Evolutionary conservation across 371 early-diverging fungal genomes (phyloP).

Genomic region (Mucor indicus): DNA sequence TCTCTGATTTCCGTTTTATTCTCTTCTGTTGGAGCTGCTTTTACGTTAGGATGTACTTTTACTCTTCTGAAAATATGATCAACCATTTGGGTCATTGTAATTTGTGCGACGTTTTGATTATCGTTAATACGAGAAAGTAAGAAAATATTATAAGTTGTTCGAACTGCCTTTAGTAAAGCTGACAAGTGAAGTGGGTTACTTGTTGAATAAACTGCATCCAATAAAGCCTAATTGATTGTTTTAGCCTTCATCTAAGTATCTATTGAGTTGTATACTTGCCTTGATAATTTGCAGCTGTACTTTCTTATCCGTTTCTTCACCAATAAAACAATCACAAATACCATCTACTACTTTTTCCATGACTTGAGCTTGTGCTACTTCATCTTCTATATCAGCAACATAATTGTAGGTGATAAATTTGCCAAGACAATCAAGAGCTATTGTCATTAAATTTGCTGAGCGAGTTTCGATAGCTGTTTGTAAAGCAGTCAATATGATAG

Average conservation of each 20-base stretch:
- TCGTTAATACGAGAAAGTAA: constrained; percentile 66
- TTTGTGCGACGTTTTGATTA: constrained; percentile 86
- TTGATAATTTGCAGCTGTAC: constrained; percentile 76
- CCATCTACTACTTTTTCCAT: constrained; percentile 58
- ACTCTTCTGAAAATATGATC: constrained; percentile 75
- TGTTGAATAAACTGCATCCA: constrained; percentile 76
- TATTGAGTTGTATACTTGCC: constrained; percentile 25
- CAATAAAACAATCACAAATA: constrained; percentile 58
- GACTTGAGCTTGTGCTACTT: constrained; percentile 38
- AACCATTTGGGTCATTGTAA: constrained; percentile 88
- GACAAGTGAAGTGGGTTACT: constrained; percentile 71
- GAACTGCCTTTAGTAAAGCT: constrained; percentile 77
- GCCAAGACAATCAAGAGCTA: constrained; percentile 67
- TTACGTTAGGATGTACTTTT: constrained; percentile 24
- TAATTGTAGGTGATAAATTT: constrained; percentile 76
- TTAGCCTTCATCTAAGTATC: background rate
- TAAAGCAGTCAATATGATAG: constrained; percentile 56
- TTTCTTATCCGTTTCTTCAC: constrained; percentile 76
- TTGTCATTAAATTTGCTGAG: constrained; percentile 50
- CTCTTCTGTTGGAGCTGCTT: background rate
- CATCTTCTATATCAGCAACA: constrained; percentile 52
- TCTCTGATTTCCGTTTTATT: background rate
- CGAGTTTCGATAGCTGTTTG: constrained; percentile 59
- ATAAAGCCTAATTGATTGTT: constrained; percentile 62
- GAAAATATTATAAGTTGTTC: constrained; percentile 73